phyloP scores from a whole-genome alignment of 208 protist genomes.

The Crithidia sp. region DNA sequence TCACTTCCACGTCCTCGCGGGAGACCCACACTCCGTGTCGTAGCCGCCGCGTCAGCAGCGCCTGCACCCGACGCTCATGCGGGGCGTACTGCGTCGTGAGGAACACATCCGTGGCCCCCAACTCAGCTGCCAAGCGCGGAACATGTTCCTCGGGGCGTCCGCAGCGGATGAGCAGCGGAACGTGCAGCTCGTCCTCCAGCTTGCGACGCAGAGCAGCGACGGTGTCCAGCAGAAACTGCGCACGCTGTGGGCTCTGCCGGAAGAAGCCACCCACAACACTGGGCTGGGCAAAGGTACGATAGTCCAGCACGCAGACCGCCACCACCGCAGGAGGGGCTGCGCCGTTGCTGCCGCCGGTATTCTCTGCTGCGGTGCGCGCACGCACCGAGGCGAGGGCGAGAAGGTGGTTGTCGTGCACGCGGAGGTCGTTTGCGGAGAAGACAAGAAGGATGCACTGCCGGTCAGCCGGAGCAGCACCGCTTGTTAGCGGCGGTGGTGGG shows the following conservation, averaged over 20 bases:
- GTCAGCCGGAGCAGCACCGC: not conserved
- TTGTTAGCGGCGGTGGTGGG: conserved; percentile 1
- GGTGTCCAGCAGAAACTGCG: conserved; percentile 76
- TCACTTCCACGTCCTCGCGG: conserved; percentile 4
- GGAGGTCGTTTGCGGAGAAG: conserved; percentile 83
- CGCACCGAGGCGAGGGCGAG: conserved; percentile 74
- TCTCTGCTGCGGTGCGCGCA: conserved; percentile 37
- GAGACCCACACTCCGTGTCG: conserved; percentile 49
- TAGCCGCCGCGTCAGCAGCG: conserved; percentile 44
- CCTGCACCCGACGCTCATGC: conserved; percentile 81
- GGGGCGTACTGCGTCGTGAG: conserved; percentile 89
- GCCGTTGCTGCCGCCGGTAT: not conserved
- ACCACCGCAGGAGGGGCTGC: conserved; percentile 55
- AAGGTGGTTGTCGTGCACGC: conserved; percentile 87
- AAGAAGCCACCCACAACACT: conserved; percentile 84
- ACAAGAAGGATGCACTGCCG: conserved; percentile 71
- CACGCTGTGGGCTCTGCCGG: conserved; percentile 80
- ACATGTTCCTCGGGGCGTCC: conserved; percentile 87
- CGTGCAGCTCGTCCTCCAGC: conserved; percentile 51
- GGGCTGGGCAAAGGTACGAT: conserved; percentile 87
- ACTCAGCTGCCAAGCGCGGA: conserved; percentile 76
- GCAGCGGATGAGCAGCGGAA: conserved; percentile 82
- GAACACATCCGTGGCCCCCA: conserved; percentile 75
- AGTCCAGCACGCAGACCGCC: conserved; percentile 80
- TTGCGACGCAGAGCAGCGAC: conserved; percentile 66